Evolutionary conservation across 2,329 filamentous ascomycete species (phyloP), one percentile per base, ranked within the genome.

Genomic region (Fusarium globosum): DNA sequence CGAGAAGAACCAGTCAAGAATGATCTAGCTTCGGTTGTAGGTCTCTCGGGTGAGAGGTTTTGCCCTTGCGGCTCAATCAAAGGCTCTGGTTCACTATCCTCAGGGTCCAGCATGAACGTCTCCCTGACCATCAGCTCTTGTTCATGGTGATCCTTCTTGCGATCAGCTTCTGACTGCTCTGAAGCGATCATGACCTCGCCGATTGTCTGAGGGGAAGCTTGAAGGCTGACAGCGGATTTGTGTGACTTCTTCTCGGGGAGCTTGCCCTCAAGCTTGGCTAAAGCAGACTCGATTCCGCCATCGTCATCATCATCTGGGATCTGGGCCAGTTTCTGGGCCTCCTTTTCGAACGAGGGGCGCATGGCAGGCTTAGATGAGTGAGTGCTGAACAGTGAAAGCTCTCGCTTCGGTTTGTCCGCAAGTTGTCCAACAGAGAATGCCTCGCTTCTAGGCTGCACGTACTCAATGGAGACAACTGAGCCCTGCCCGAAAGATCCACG

Each of bases 211-310:
- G 14, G 73, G 63, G 15, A 55, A 41, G 51, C 33, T 33, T 41
- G 64, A 26, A 82, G 81, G 48, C 85, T 83, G 70, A 85, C 84
- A 20, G 69, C 65, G 21, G 72, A 78, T 59, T 82, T 83, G 35
- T 80, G 80, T 1, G 80, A 71, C 75, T 82, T 89, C 75, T 87
- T 91, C 79, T 92, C 88, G 1, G 69, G 63, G 76, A 92, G 96
- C 75, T 90, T 96, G 15, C 96, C 96, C 83, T 99, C 96, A 1
- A 99, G 87, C 78, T 98, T 99, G 76, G 95, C 83, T 57, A 99
- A 82, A 1, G 96, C 94, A n/a, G 95, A 95, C 79, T 98, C 96
- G 33, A 98, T 91, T 18, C 96, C 96, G 12, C 94, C 94, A 78
- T 91, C 88, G 21, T 85, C 80, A 42, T 97, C 94, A 77, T 98